phyloP scores from a whole-genome alignment of 768 basidiomycete species.

The Naematelia aurantialba region DNA sequence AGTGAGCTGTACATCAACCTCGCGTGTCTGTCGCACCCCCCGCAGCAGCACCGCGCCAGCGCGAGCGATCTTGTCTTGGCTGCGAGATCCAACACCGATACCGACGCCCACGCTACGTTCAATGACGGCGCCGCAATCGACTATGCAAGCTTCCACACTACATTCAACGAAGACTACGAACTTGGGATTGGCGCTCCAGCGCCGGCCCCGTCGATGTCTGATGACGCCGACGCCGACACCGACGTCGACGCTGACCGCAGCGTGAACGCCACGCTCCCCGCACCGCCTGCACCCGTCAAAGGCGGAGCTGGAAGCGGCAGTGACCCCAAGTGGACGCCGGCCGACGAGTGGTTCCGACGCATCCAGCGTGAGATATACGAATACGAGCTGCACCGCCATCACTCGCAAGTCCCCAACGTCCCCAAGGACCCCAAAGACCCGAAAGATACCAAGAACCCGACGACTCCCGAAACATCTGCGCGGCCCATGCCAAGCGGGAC shows the following conservation, averaged over 20 bases:
- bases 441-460: background rate
- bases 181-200: background rate
- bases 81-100: too few relatives aligned
- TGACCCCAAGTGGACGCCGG: slow-evolving; percentile 14
- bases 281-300: too few relatives aligned
- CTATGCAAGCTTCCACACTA: background rate
- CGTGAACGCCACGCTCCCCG: slow-evolving; percentile 8
- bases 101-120: background rate
- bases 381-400: slow-evolving; percentile 20
- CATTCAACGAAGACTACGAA: background rate
- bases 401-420: too few relatives aligned
- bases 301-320: background rate
- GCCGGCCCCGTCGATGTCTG: background rate
- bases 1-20: slow-evolving; percentile 46
- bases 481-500: background rate
- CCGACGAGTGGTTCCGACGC: slow-evolving; percentile 39
- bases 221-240: background rate
- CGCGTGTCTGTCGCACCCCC: slow-evolving; percentile 48
- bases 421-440: too few relatives aligned
- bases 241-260: background rate
- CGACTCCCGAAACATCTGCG: background rate
- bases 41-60: slow-evolving; percentile 15
- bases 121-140: slow-evolving; percentile 1
- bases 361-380: slow-evolving; percentile 40
- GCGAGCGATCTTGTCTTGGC: background rate